Base-by-base conservation (phyloP, 2,329 filamentous ascomycete genomes). In the Alternaria sp. region DNA sequence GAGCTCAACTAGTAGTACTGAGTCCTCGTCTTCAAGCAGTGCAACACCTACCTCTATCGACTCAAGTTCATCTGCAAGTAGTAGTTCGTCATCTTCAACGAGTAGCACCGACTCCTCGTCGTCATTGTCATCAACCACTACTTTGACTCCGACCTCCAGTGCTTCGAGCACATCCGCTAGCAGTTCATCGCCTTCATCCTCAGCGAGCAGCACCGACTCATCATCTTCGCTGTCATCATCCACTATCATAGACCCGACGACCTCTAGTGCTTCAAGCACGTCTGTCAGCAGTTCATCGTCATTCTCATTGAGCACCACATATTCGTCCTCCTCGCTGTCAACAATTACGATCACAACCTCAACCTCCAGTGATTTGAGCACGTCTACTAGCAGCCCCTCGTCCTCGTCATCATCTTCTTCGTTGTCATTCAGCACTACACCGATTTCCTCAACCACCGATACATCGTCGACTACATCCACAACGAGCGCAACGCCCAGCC, bases 401-500 rank as follows among this genome's bases (percentile, higher is more conserved):
- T 40, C 36, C 36, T 40, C 36, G 15, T 5, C 36, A 6, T 52
- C 54, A 21, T 55, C 40, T 17, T n/a, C 30, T 19, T 25, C 10
- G 4, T 28, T 45, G 7, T 57, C 64, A 6, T 12, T 30, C 44
- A 45, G 59, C 46, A 49, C 36, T 44, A 56, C 43, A 15, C 45
- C 43, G 5, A 45, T 50, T 8, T 61, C 65, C 11, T 58, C 46
- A 7, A 59, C 57, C 2, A 43, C 57, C 3, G 51, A 50, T n/a
- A 40, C 60, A 9, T 61, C 61, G 32, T 45, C 59, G 9, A 32
- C 26, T 8, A 50, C 44, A 12, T 52, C 45, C 15, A 36, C 57
- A 4, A 50, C 44, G n/a, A 61, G 40, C 45, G 49, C 63, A 12
- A 62, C 54, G 5, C 23, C 52, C 19, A 59, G 51, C 17, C 59